A percentile compares a stretch with the other conserved stretches of the same genome.
phyloP scores from a whole-genome alignment of 306 rosid species.

The Lupinus albus region DNA sequence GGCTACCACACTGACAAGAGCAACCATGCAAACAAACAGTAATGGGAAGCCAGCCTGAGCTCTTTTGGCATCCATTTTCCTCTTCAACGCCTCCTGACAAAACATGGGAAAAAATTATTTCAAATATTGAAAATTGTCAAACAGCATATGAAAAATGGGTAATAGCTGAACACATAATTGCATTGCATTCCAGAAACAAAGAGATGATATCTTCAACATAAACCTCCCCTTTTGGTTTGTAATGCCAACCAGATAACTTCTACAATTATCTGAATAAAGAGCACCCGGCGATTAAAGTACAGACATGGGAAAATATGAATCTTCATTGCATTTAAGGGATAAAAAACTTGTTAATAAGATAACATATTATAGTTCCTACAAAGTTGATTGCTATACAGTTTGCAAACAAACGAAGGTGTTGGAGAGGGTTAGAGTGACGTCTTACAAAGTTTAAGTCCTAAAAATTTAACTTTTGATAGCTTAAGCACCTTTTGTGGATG shows the following conservation, averaged over 20 bases:
- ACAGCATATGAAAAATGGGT: neutral
- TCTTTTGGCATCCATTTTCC: conserved; percentile 43
- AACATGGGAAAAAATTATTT: conserved; percentile 32
- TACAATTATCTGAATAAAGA: conserved; percentile 22
- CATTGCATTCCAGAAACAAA: conserved; percentile 27
- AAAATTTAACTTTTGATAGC: neutral
- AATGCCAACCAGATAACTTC: conserved; percentile 14
- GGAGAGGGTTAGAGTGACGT: neutral
- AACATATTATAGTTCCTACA: neutral
- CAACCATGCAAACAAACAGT: conserved; percentile 72
- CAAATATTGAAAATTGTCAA: conserved; percentile 16
- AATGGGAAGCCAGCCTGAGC: conserved; percentile 74
- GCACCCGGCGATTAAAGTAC: neutral
- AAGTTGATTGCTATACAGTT: neutral
- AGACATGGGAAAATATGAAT: neutral
- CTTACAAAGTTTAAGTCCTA: neutral
- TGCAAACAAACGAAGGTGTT: neutral
- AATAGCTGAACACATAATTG: conserved; percentile 32
- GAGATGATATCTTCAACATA: conserved; percentile 23
- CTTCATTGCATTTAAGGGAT: too few relatives aligned
- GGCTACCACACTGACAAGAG: conserved; percentile 60
- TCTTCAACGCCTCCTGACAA: conserved; percentile 67
- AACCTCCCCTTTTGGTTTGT: conserved; percentile 2
- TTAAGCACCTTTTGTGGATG: too few relatives aligned
- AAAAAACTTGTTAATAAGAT: neutral